Evolutionary conservation across 164 flowering plant genomes (phyloP), one percentile per base, ranked within the genome.

Genomic region (Piper longum): DNA sequence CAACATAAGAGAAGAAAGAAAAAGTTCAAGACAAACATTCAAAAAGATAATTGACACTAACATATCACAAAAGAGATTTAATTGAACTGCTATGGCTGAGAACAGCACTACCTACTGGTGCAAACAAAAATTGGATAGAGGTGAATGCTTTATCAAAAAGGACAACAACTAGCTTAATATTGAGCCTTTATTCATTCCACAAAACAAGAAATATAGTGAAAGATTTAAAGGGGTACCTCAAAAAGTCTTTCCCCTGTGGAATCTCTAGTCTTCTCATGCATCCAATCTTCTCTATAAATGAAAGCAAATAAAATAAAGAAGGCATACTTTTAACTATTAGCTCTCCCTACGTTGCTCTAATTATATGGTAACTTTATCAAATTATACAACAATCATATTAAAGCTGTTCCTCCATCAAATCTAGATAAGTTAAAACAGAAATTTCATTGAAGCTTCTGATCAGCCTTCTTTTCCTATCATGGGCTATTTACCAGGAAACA

Each of bases 231-330:
- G 70, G 71, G 73, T 83, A 91, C 97, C 97, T 88, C 85, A 70
- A 77, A 76, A 73, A 88, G 77, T 19, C 75, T 76, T 17, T 73
- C 74, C 71, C 69, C 83, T 65, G 56, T 72, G 72, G 72, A 81
- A 76, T 85, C 93, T 73, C 70, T 82, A 65, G 73, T 67, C 70
- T 78, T 84, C 43, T 78, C 89, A 82, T 83, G 83, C 80, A 88
- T 69, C 95, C 95, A 88, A 79, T 83, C 96, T 70, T 90, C 84
- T 76, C 84, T 80, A 79, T 68, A 69, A 26, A 26, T 26, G 36
- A 74, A 72, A 72, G 70, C 48, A 71, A 71, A 69, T 62, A 63
- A 59, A 70, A 64, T 74, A 73, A 82, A 79, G 76, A 82, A 80
- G 77, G 73, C 43, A 62, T 17, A 12, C 76, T 3, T 57, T 62